Conservation (phyloP, 495 filamentous ascomycete genomes). For the Lepidopterella palustris region DNA sequence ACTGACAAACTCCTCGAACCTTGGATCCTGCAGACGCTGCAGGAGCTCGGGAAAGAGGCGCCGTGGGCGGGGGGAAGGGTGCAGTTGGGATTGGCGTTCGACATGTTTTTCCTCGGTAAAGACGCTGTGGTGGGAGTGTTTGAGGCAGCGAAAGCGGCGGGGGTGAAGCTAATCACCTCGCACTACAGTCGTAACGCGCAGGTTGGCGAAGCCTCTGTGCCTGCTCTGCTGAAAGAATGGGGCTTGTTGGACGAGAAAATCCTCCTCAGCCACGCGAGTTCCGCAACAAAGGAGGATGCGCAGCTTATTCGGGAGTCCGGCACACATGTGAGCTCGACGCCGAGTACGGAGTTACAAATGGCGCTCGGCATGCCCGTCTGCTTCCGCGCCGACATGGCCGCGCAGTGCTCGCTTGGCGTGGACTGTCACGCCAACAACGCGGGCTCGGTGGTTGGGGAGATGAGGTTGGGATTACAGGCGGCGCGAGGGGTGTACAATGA, state of each 20-base stretch:
- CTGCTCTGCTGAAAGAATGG: constrained; percentile 6
- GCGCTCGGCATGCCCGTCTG: constrained; percentile 7
- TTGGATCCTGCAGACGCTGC: constrained; percentile 40
- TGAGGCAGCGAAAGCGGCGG: neutral
- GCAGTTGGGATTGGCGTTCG: constrained; percentile 17
- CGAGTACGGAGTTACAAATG: constrained; percentile 30
- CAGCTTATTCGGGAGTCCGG: constrained; percentile 9
- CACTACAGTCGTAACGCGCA: constrained; percentile 4
- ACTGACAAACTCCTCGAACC: constrained; percentile 33
- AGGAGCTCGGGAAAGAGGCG: constrained; percentile 29
- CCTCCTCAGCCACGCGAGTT: constrained; percentile 17
- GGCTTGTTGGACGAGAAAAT: constrained; percentile 14
- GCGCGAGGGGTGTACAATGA: constrained; percentile 35
- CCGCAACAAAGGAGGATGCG: constrained; percentile 6
- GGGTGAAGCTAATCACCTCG: constrained; percentile 5
- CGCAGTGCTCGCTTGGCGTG: constrained; percentile 39
- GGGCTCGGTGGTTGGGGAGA: constrained; percentile 41
- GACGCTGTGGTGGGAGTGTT: constrained; percentile 7
- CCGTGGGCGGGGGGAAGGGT: constrained; percentile 42
- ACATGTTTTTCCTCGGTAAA: constrained; percentile 11
- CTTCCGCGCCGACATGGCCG: constrained; percentile 9
- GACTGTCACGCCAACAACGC: constrained; percentile 45
- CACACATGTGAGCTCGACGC: constrained; percentile 27
- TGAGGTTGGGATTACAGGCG: constrained; percentile 41
- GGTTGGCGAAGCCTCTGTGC: neutral